Percentiles rank a stretch among this genome's conserved stretches.
Evolutionary conservation across 2,329 filamentous ascomycete genomes (phyloP).

Genomic region (Colletotrichum scovillei): DNA sequence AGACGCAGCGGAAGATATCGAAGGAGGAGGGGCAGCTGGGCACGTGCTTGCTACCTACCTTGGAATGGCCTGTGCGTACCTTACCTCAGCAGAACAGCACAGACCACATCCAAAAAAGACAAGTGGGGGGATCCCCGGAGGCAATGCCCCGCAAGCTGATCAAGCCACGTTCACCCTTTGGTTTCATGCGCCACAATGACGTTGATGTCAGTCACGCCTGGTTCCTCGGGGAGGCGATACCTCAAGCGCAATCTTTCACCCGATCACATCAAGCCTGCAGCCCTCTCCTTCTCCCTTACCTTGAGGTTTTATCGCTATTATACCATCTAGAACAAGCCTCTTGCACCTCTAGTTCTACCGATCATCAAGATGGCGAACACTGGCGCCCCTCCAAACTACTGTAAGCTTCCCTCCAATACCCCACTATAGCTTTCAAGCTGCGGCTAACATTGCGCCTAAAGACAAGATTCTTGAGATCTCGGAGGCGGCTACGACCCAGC

Average conservation of each 20-base stretch:
- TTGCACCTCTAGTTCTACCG: background rate
- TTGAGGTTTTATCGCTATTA: background rate
- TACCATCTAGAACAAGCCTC: background rate
- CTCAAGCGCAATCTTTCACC: background rate
- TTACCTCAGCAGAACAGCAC: background rate
- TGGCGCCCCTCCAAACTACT: conserved; percentile 67
- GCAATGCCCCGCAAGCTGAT: conserved; percentile 4
- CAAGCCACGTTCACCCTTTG: conserved; percentile 42
- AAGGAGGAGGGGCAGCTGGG: background rate
- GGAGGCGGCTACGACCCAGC: conserved; percentile 79
- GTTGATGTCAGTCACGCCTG: conserved; percentile 41
- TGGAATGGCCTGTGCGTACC: too few relatives aligned
- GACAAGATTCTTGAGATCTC: conserved; percentile 80
- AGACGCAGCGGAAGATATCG: background rate
- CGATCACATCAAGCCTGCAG: conserved; percentile 9
- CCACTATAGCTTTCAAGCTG: background rate
- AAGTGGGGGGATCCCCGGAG: background rate
- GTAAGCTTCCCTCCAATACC: conserved; percentile 50
- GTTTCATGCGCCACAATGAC: conserved; percentile 55
- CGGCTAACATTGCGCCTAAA: conserved; percentile 48
- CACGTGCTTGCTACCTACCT: background rate
- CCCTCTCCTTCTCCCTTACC: background rate
- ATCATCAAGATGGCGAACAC: conserved; percentile 34
- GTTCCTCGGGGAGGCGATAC: conserved; percentile 1
- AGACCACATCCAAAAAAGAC: background rate